Percentiles rank a stretch among this genome's conserved stretches.
Conservation (phyloP, 2,329 filamentous ascomycete genomes). For the Coleophoma crateriformis region DNA sequence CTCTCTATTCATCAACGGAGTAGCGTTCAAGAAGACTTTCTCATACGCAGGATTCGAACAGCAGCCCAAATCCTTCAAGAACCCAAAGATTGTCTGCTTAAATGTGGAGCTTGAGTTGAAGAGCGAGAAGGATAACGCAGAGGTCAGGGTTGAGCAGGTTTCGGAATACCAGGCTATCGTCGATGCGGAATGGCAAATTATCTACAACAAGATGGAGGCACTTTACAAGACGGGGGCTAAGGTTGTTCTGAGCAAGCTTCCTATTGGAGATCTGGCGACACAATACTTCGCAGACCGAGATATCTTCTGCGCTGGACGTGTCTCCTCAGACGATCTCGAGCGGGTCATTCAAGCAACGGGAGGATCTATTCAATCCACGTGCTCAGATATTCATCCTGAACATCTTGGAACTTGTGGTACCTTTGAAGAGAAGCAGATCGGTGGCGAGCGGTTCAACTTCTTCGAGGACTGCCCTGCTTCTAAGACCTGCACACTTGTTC, state of each 20-base stretch:
- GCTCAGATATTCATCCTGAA: conserved; percentile 84
- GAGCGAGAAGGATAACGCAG: conserved; percentile 98
- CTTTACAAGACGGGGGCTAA: conserved; percentile 91
- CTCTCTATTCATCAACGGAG: conserved; percentile 93
- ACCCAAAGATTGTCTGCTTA: conserved; percentile 94
- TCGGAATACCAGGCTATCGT: conserved; percentile 99
- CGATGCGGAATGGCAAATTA: conserved; percentile 99
- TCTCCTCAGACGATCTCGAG: conserved; percentile 87
- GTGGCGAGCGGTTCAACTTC: conserved; percentile 96
- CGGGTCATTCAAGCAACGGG: conserved; percentile 93
- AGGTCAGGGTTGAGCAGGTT: conserved; percentile 96
- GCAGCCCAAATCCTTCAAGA: conserved; percentile 90
- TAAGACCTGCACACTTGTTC: conserved; percentile 93
- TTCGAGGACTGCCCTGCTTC: conserved; percentile 94
- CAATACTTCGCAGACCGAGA: conserved; percentile 98
- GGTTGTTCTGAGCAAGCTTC: conserved; percentile 94
- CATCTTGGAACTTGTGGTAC: conserved; percentile 85
- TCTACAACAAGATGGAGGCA: conserved; percentile 98
- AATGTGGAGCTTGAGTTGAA: conserved; percentile 98
- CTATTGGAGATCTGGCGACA: conserved; percentile 94
- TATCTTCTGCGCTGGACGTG: conserved; percentile 95
- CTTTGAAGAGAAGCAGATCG: conserved; percentile 96
- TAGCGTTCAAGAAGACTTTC: conserved; percentile 99
- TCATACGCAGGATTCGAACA: conserved; percentile 99
- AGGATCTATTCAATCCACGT: conserved; percentile 88